Conservation (phyloP, 768 basidiomycete genomes). For the Mycena metata region DNA sequence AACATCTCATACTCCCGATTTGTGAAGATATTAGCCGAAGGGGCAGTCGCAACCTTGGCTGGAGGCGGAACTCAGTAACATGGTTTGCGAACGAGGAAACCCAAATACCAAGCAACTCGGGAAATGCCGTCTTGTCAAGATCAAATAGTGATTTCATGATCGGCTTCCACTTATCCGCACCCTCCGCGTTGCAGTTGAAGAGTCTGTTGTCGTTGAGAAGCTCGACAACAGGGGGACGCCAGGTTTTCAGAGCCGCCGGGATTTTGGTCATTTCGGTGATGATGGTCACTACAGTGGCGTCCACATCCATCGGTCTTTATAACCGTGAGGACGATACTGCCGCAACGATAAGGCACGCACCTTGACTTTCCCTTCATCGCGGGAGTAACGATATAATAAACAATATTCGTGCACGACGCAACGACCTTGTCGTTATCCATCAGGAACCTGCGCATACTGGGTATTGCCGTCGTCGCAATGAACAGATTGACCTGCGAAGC, state of each 20-base stretch:
- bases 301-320: conserved; percentile 83
- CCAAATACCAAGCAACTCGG: conserved; percentile 81
- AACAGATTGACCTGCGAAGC: conserved; percentile 74
- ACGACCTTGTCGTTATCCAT: conserved; percentile 88
- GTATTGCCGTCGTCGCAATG: conserved; percentile 76
- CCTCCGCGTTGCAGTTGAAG: conserved; percentile 78
- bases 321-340: conserved; percentile 28
- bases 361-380: conserved; percentile 82
- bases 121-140: conserved; percentile 86
- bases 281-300: conserved; percentile 73
- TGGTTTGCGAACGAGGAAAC: conserved; percentile 47
- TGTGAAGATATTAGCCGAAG: conserved; percentile 96
- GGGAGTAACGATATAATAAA: conserved; percentile 87
- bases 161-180: conserved; percentile 77
- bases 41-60: conserved; percentile 85
- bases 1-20: conserved; percentile 96
- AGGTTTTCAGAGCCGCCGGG: conserved; percentile 83
- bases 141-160: conserved; percentile 87
- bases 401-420: conserved; percentile 84
- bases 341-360: conserved; percentile 54
- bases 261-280: conserved; percentile 85
- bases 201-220: conserved; percentile 88
- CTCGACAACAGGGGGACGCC: conserved; percentile 86
- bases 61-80: conserved; percentile 35
- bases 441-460: conserved; percentile 82